phyloP scores from a whole-genome alignment of 2,329 filamentous ascomycete genomes.

The Colletotrichum truncatum region DNA sequence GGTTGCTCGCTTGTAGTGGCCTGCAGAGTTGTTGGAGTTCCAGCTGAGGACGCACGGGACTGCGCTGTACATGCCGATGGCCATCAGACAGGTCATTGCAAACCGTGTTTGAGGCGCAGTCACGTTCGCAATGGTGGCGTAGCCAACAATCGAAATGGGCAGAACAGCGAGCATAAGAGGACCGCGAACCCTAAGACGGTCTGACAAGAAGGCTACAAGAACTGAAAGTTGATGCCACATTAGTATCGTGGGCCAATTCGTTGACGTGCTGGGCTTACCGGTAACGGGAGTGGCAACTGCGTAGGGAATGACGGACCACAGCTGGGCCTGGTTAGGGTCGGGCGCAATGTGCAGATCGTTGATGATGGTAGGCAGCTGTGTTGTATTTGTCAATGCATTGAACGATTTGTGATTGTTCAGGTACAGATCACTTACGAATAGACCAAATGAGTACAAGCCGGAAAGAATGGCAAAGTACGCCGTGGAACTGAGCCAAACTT shows the following conservation, averaged over 20 bases:
- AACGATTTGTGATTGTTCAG: not conserved
- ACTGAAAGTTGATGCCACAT: conserved; percentile 42
- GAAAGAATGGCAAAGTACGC: conserved; percentile 69
- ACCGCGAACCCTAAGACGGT: conserved; percentile 67
- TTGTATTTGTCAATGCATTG: not conserved
- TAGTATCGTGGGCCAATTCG: not conserved
- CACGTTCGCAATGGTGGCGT: conserved; percentile 69
- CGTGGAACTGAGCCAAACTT: conserved; percentile 70
- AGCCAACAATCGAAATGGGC: conserved; percentile 71
- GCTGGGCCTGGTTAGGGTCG: conserved; percentile 65
- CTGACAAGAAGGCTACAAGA: conserved; percentile 64
- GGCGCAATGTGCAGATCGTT: conserved; percentile 62
- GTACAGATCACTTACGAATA: conserved; percentile 59
- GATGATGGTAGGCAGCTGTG: conserved; percentile 71
- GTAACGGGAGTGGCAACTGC: conserved; percentile 66
- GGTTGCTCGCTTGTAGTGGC: conserved; percentile 76
- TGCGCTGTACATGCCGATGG: conserved; percentile 69
- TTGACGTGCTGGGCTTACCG: conserved; percentile 41
- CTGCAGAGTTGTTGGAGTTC: conserved; percentile 74
- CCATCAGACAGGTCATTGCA: conserved; percentile 75
- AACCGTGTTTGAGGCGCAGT: conserved; percentile 63
- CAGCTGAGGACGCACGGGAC: conserved; percentile 72
- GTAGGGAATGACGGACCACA: conserved; percentile 73
- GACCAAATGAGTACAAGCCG: conserved; percentile 69
- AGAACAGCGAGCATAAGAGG: conserved; percentile 70